These are phyloP conservation scores for Clitopilus passeckerianus DNA, from an alignment of 768 basidiomycete genomes.

Conservation along the genomic window DNA sequence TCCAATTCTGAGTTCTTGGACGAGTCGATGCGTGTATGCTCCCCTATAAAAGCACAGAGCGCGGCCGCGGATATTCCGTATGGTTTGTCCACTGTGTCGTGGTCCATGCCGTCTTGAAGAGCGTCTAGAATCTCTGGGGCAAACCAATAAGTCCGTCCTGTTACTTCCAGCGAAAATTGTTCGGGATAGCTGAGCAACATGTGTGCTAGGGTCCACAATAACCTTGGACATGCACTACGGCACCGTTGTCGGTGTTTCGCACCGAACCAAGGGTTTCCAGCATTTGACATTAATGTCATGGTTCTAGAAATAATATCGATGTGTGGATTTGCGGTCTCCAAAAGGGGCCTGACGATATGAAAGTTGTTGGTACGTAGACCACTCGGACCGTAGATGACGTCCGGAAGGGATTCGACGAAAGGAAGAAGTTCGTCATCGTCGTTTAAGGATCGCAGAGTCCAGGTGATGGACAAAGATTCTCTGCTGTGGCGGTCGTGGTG, in stretches of 20 bases:
- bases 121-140: not conserved
- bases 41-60: not conserved
- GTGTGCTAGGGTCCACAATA: not conserved
- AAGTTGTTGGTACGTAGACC: not conserved
- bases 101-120: not conserved
- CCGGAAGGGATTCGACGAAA: conserved; percentile 21
- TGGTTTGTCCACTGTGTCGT: not conserved
- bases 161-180: not conserved
- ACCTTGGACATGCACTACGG: not conserved
- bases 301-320: not conserved
- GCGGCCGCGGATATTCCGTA: not conserved
- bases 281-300: not conserved
- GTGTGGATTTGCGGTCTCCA: not conserved
- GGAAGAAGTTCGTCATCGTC: conserved; percentile 26
- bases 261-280: not conserved
- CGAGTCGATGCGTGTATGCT: not conserved
- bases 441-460: conserved; percentile 25
- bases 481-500: conserved; percentile 17
- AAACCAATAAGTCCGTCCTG: not conserved
- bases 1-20: too few species aligned
- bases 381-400: not conserved
- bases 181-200: not conserved
- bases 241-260: not conserved
- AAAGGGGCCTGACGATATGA: not conserved
- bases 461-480: conserved; percentile 29